Evolutionary conservation across 768 basidiomycete genomes (phyloP).

Genomic region (Phlebiopsis flavidoalba): DNA sequence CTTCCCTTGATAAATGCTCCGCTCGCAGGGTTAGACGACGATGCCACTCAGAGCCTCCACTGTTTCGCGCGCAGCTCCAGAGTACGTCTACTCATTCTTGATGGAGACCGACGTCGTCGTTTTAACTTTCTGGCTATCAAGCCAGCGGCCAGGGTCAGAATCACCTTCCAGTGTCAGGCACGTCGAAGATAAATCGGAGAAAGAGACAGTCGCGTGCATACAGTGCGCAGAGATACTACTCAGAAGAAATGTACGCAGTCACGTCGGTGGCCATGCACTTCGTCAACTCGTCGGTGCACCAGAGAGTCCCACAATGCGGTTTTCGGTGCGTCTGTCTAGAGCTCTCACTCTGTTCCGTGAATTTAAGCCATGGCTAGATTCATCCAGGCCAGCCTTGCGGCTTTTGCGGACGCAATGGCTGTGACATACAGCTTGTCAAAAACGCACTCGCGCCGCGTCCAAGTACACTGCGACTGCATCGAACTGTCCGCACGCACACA

Average conservation of each 20-base stretch:
- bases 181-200: background rate
- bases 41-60: background rate
- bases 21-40: background rate
- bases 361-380: background rate
- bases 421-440: background rate
- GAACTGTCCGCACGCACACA: background rate
- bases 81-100: background rate
- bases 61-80: background rate
- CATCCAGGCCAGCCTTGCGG: background rate
- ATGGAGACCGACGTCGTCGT: background rate
- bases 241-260: background rate
- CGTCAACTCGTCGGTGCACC: background rate
- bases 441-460: background rate
- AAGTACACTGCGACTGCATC: slow-evolving; percentile 1
- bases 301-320: background rate
- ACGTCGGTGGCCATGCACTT: background rate
- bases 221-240: background rate
- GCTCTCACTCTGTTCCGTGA: background rate
- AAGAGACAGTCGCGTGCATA: background rate
- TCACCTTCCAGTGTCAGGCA: background rate
- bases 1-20: background rate
- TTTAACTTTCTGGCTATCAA: background rate
- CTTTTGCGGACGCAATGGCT: slow-evolving; percentile 2
- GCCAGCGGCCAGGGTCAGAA: background rate
- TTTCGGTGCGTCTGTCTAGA: background rate